Percentiles rank a stretch among this genome's conserved stretches.
Evolutionary conservation across 768 basidiomycete species (phyloP).

Genomic region (Terana coerulea): DNA sequence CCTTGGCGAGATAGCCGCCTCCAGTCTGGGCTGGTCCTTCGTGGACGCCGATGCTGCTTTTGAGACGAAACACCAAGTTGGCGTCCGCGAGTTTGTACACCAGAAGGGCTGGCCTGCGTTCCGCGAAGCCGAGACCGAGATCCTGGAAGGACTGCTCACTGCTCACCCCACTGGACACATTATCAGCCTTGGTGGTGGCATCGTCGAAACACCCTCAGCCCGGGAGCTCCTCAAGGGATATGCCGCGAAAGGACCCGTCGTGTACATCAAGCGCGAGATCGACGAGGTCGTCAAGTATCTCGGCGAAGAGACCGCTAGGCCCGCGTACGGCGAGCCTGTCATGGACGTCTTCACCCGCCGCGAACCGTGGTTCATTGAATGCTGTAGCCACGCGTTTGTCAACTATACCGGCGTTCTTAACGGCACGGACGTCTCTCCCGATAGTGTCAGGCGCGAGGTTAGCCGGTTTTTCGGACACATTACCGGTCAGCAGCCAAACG

Average conservation of each 20-base stretch:
- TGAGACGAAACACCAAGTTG: conserved; percentile 53
- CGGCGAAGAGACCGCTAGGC: conserved; percentile 68
- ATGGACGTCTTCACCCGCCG: conserved; percentile 81
- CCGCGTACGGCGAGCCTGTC: conserved; percentile 85
- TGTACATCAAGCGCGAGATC: conserved; percentile 78
- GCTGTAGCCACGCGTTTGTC: conserved; percentile 77
- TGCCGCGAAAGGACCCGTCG: conserved; percentile 63
- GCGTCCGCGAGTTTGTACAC: conserved; percentile 76
- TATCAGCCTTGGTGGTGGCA: conserved; percentile 90
- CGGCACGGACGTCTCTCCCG: conserved; percentile 15
- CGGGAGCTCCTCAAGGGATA: conserved; percentile 70
- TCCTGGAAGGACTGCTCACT: conserved; percentile 64
- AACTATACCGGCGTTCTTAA: conserved; percentile 54
- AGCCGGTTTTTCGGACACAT: conserved; percentile 87
- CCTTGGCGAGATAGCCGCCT: conserved; percentile 75
- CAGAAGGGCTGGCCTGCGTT: conserved; percentile 87
- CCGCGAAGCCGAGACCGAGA: conserved; percentile 70
- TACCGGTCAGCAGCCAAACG: conserved; percentile 66
- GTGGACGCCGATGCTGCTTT: conserved; percentile 87
- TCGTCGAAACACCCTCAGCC: conserved; percentile 82
- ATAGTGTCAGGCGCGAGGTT: conserved; percentile 56
- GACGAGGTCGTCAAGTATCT: conserved; percentile 83
- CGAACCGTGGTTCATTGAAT: conserved; percentile 82
- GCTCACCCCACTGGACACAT: conserved; percentile 58
- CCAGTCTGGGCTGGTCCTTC: conserved; percentile 65